phyloP scores from a whole-genome alignment of 164 flowering plant species.

The Annona squamosa region DNA sequence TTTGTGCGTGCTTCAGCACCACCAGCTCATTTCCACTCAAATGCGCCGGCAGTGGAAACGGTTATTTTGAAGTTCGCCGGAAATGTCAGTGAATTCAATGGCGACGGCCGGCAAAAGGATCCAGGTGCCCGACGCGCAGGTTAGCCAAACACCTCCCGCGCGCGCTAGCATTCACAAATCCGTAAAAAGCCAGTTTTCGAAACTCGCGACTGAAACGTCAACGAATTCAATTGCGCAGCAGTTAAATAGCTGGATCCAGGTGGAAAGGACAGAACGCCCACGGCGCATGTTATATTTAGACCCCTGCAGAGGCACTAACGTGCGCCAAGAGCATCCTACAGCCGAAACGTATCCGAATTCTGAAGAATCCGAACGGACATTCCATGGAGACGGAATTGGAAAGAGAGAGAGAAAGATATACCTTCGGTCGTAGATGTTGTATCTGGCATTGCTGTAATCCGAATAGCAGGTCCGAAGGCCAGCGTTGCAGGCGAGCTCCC shows the following conservation, averaged over 20 bases:
- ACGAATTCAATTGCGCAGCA: too few relatives aligned
- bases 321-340: conserved; percentile 7
- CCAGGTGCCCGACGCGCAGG: neutral
- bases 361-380: neutral
- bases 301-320: conserved; percentile 6
- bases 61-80: too few relatives aligned
- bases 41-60: neutral
- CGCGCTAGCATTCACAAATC: too few relatives aligned
- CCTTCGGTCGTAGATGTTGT: conserved; percentile 81
- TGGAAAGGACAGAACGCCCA: neutral
- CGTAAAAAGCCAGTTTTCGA: too few relatives aligned
- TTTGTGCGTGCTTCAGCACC: neutral
- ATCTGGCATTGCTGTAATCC: conserved; percentile 85
- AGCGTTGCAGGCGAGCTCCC: conserved; percentile 60
- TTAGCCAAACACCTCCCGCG: neutral
- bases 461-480: conserved; percentile 76
- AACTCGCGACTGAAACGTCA: too few relatives aligned
- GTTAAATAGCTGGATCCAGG: too few relatives aligned
- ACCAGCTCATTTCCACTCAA: neutral
- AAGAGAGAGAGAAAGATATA: conserved; percentile 8
- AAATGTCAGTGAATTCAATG: neutral
- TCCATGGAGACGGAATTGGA: neutral
- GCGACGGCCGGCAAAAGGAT: neutral
- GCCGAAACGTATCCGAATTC: neutral
- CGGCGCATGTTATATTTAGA: neutral